Percentiles rank a stretch among this genome's conserved stretches.
phyloP scores from a whole-genome alignment of 1,284 basidiomycete genomes.

The Naganishia albida region DNA sequence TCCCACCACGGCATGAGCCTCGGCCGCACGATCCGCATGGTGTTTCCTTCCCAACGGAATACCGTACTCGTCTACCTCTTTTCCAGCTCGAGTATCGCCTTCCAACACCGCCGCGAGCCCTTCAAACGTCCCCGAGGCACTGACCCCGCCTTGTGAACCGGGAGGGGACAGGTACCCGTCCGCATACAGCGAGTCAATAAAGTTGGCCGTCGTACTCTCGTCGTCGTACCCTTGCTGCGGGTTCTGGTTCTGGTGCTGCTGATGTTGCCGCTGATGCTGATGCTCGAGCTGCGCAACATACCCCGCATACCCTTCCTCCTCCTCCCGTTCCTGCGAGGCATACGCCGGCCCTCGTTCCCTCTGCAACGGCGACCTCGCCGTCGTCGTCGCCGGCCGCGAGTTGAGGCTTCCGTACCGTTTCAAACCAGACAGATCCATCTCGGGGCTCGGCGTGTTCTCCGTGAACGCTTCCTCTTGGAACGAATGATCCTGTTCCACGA shows the following conservation, averaged over 20 bases:
- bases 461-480: constrained; percentile 11
- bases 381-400: not conserved
- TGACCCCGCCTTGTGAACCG: constrained; percentile 31
- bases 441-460: constrained; percentile 17
- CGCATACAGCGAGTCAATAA: constrained; percentile 52
- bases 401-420: constrained; percentile 17
- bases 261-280: not conserved
- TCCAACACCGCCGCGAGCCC: constrained; percentile 35
- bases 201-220: constrained; percentile 52
- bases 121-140: constrained; percentile 36
- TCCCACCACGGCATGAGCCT: constrained; percentile 35
- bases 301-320: constrained; percentile 23
- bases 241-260: not conserved
- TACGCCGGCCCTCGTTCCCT: constrained; percentile 6
- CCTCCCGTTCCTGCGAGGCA: constrained; percentile 18
- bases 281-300: constrained; percentile 14
- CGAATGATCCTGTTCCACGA: not conserved
- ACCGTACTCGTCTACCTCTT: constrained; percentile 58
- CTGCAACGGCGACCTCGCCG: constrained; percentile 5
- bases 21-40: constrained; percentile 55
- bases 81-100: constrained; percentile 2
- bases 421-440: constrained; percentile 23
- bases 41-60: constrained; percentile 70
- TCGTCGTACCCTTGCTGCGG: constrained; percentile 12
- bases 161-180: constrained; percentile 51